phyloP scores from a whole-genome alignment of 2,329 filamentous ascomycete genomes.

The Cladophialophora psammophila region DNA sequence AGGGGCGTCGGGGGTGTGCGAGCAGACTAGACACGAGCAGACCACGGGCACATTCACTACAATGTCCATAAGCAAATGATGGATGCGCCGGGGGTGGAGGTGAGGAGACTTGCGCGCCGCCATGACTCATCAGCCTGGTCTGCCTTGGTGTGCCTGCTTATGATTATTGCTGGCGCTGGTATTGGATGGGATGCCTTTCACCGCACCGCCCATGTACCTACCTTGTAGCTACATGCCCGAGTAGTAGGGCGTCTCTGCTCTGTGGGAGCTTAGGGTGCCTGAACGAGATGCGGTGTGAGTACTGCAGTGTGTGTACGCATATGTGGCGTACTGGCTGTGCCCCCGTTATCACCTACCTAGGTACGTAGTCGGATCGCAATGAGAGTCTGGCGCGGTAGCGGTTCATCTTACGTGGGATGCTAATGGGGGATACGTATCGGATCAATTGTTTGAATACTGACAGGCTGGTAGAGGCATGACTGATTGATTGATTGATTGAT shows the following conservation, averaged over 20 bases:
- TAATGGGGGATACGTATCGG: neutral
- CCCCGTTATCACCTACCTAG: neutral
- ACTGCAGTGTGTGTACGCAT: neutral
- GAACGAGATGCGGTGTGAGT: constrained; percentile 1
- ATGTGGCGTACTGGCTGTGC: neutral
- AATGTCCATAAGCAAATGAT: neutral
- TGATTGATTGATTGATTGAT: constrained; percentile 1
- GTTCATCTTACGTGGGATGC: constrained; percentile 1
- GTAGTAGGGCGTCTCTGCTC: neutral
- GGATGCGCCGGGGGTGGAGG: neutral
- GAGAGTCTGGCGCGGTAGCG: neutral
- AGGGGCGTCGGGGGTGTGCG: too few relatives aligned
- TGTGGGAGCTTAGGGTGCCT: neutral
- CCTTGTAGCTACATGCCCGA: too few relatives aligned
- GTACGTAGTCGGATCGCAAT: neutral
- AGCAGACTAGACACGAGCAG: too few relatives aligned
- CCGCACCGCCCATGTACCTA: neutral
- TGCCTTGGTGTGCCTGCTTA: neutral
- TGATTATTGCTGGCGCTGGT: neutral
- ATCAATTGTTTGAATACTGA: neutral
- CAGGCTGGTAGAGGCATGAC: neutral
- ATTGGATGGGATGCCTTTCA: neutral
- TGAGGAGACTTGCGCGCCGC: neutral
- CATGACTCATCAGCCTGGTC: neutral
- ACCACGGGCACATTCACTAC: too few relatives aligned